These are phyloP conservation scores for Thozetella sp. DNA, from an alignment of 495 filamentous ascomycete species.

Conservation along the genomic window DNA sequence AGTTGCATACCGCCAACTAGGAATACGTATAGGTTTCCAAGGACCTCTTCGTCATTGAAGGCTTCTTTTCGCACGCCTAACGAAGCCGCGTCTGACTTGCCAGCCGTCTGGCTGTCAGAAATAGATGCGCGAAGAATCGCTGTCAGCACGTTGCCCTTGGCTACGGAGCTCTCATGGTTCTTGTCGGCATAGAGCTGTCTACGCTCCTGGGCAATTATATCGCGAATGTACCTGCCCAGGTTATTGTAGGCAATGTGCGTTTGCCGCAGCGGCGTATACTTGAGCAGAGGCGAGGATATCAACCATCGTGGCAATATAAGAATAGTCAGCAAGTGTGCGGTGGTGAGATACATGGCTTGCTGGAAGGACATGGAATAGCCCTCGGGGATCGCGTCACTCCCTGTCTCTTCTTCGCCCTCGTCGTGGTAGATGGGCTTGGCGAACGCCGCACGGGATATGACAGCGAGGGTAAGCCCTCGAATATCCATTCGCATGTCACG, in stretches of 20 bases:
- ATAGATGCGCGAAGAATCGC: too few relatives aligned
- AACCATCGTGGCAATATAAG: background rate
- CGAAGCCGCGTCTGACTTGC: too few relatives aligned
- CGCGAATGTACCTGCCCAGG: constrained; percentile 2
- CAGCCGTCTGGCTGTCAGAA: too few relatives aligned
- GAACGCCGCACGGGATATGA: background rate
- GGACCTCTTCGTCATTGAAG: constrained; percentile 17
- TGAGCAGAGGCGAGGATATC: background rate
- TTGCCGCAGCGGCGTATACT: too few relatives aligned
- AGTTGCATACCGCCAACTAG: constrained; percentile 12
- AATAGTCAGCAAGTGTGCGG: background rate
- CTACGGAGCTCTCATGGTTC: background rate
- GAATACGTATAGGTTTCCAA: constrained; percentile 18
- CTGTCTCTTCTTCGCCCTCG: background rate
- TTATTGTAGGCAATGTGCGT: background rate
- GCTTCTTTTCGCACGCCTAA: constrained; percentile 9
- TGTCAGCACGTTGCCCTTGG: constrained; percentile 11
- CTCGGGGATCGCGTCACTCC: too few relatives aligned
- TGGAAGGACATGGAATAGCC: background rate
- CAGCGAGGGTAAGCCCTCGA: background rate
- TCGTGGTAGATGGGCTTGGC: background rate
- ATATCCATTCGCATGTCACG: background rate
- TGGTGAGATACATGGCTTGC: background rate
- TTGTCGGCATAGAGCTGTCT: background rate
- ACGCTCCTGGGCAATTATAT: background rate